Percentiles rank a stretch among this genome's conserved stretches.
Conservation (phyloP, 75 land plant genomes). For the Sequoiadendron giganteum region DNA sequence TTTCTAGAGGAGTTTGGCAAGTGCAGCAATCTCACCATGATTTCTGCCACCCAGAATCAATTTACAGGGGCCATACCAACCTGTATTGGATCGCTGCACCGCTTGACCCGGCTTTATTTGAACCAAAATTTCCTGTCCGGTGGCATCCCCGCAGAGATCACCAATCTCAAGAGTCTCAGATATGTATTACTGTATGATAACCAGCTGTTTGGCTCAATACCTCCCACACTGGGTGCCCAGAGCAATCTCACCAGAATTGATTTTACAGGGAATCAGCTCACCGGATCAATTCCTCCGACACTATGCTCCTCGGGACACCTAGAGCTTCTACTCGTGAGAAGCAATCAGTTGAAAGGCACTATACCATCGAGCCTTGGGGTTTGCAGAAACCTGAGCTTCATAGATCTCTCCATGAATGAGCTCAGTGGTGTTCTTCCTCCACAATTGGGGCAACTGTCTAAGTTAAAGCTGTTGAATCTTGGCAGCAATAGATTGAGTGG, state of each 20-base stretch:
- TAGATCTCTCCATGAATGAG: too few species aligned
- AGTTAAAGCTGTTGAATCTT: too few species aligned
- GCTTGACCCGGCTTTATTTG: constrained; percentile 40
- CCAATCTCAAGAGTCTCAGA: constrained; percentile 35
- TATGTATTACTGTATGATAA: constrained; percentile 46
- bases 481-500: too few species aligned
- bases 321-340: constrained; percentile 27
- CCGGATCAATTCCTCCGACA: constrained; percentile 52
- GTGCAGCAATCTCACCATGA: constrained; percentile 12
- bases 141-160: constrained; percentile 12
- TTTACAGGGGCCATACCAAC: constrained; percentile 63
- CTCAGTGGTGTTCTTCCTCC: too few species aligned
- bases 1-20: constrained; percentile 52
- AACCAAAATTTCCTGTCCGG: constrained; percentile 38
- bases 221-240: constrained; percentile 41
- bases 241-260: constrained; percentile 50
- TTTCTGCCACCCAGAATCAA: background rate
- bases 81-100: constrained; percentile 44
- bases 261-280: constrained; percentile 50
- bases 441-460: too few species aligned
- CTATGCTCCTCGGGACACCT: constrained; percentile 37
- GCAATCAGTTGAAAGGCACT: constrained; percentile 14
- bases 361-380: too few species aligned
- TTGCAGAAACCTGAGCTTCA: too few species aligned
- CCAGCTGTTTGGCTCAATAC: constrained; percentile 59